Evolutionary conservation across 2,329 filamentous ascomycete species (phyloP), one percentile per base, ranked within the genome.

Genomic region (Colletotrichum melonis): DNA sequence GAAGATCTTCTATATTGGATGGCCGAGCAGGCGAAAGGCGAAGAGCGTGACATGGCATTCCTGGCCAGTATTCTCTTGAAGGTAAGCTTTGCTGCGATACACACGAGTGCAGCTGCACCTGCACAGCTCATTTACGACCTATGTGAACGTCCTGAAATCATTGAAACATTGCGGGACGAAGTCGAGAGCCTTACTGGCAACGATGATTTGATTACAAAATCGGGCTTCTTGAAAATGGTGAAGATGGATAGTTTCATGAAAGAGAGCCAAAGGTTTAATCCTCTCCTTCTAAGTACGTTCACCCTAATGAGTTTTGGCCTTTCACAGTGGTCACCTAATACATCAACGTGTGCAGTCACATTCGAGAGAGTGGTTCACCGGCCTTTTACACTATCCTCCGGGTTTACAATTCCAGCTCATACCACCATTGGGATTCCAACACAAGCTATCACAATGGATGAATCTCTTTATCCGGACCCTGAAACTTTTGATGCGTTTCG

Each of bases 101-200:
- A 80, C 59, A 80, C 78, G 1, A 79, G 75, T 26, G 76, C 77
- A 30, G 75, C 76, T 12, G 77, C 76, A n/a, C 74, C 74, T 6
- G 76, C 74, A 30, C 76, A 80, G 63, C 69, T 80, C 1, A 72
- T 81, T 4, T 79, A 76, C 58, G 79, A 81, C 72, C 75, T 81
- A 5, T 77, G 75, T 6, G 35, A 38, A 38, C 35, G 42, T 24
- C 58, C 67, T n/a, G 67, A 69, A 4, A 63, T 32, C 19, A 49
- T 56, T 14, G 67, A 57, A 12, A 63, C 56, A 12, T 19, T 69
- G 9, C n/a, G 67, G 30, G 9, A 56, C 12, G 67, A 69, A 69
- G 12, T 69, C 9, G 12, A 32, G 58, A 26, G 7, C 14, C 35
- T 38, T 38, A 38, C 35, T 38, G 14, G 11, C 35, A 16, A 11